Conservation (phyloP, 1,284 basidiomycete species). For the Thecaphora frezii region DNA sequence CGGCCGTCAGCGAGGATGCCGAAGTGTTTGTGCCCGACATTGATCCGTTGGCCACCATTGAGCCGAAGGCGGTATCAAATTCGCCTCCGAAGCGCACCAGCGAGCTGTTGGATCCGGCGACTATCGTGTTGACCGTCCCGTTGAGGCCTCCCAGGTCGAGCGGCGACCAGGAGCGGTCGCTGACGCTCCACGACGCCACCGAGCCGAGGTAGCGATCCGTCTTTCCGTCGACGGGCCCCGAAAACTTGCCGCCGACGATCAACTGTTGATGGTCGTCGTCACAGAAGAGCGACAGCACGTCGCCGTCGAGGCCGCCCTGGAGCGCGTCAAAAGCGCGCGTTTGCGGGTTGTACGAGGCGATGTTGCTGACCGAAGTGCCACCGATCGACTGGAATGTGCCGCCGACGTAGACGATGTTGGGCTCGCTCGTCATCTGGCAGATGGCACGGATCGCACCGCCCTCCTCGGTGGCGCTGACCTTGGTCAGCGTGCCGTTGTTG, state of each 20-base stretch:
- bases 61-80: slow-evolving; percentile 66
- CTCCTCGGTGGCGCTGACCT: slow-evolving; percentile 51
- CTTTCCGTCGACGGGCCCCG: slow-evolving; percentile 52
- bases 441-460: slow-evolving; percentile 56
- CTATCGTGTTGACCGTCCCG: slow-evolving; percentile 78
- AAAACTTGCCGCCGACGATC: slow-evolving; percentile 83
- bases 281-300: slow-evolving; percentile 77
- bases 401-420: slow-evolving; percentile 52
- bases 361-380: slow-evolving; percentile 40
- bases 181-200: slow-evolving; percentile 77
- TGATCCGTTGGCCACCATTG: slow-evolving; percentile 61
- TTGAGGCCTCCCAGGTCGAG: slow-evolving; percentile 80
- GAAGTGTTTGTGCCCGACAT: slow-evolving; percentile 63
- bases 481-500: slow-evolving; percentile 45
- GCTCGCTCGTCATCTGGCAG: slow-evolving; percentile 44
- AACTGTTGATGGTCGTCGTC: slow-evolving; percentile 72
- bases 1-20: slow-evolving; percentile 50
- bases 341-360: slow-evolving; percentile 43
- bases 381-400: slow-evolving; percentile 57
- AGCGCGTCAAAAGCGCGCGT: slow-evolving; percentile 25
- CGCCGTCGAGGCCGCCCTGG: slow-evolving; percentile 64
- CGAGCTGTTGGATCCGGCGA: slow-evolving; percentile 70
- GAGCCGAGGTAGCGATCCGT: slow-evolving; percentile 63
- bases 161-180: slow-evolving; percentile 70
- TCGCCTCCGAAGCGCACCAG: slow-evolving; percentile 85